Evolutionary conservation across 768 basidiomycete species (phyloP).

Genomic region (Russula emetica): DNA sequence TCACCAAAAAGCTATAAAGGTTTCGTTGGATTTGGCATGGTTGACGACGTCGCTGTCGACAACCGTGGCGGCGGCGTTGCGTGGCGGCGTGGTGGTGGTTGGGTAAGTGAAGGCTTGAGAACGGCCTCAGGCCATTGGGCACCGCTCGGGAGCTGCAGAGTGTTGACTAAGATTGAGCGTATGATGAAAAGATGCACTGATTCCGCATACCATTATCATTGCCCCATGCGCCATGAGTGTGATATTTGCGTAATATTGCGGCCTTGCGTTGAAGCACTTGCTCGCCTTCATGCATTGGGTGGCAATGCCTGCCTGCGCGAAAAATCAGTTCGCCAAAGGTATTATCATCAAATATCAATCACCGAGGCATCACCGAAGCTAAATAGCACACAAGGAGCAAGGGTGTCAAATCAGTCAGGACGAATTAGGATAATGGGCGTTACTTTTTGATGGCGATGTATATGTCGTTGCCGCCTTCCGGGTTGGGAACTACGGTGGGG

Average conservation of each 20-base stretch:
- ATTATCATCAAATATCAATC: not conserved
- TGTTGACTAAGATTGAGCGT: not conserved
- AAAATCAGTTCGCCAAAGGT: not conserved
- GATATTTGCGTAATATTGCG: constrained; percentile 77
- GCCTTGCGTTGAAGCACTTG: constrained; percentile 61
- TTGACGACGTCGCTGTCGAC: not conserved
- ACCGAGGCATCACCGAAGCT: constrained; percentile 18
- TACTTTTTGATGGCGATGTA: constrained; percentile 78
- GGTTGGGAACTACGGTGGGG: not conserved
- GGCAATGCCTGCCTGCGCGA: constrained; percentile 52
- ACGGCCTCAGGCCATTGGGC: no score
- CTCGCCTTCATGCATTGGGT: constrained; percentile 69
- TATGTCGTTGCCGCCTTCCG: constrained; percentile 56
- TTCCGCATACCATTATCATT: no score
- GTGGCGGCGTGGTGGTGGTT: not conserved
- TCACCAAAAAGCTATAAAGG: not conserved
- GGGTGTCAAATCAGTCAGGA: not conserved
- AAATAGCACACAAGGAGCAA: not conserved
- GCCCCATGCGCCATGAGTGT: constrained; percentile 38
- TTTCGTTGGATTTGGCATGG: not conserved
- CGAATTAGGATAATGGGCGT: constrained; percentile 27
- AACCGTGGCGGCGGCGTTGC: not conserved
- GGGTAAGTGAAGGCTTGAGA: no score
- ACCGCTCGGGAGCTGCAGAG: not conserved
- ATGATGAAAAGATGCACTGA: not conserved